phyloP scores from a whole-genome alignment of 2,329 filamentous ascomycete genomes.

The Ustilaginoidea virens region DNA sequence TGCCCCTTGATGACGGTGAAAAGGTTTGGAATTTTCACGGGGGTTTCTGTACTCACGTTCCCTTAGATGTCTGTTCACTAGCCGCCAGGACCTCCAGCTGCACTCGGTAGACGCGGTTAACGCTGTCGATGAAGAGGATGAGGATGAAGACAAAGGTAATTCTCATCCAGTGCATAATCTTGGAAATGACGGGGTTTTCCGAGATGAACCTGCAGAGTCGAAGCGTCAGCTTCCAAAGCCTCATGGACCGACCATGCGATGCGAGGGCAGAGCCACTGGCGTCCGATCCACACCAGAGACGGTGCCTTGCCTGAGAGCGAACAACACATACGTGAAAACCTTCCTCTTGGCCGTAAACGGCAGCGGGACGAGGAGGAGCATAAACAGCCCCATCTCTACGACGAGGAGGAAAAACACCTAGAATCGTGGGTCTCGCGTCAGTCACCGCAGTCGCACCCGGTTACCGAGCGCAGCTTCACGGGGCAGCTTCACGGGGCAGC shows the following conservation, averaged over 20 bases:
- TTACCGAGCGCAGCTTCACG: too few species aligned
- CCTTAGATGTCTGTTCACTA: constrained; percentile 35
- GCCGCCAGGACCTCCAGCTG: constrained; percentile 72
- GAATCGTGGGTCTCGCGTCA: constrained; percentile 10
- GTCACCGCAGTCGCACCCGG: too few species aligned
- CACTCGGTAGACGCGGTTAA: constrained; percentile 89
- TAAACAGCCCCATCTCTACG: constrained; percentile 69
- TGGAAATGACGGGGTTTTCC: constrained; percentile 68
- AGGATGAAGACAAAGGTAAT: constrained; percentile 99
- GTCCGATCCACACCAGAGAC: too few species aligned
- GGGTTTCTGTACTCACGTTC: constrained; percentile 34
- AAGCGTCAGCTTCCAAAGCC: too few species aligned
- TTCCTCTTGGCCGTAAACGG: constrained; percentile 75
- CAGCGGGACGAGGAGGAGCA: constrained; percentile 69
- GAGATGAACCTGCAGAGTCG: constrained; percentile 62
- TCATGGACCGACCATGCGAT: too few species aligned
- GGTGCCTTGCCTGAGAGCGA: too few species aligned
- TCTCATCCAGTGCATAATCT: constrained; percentile 94
- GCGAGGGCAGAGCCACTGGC: too few species aligned
- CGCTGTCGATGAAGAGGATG: constrained; percentile 94
- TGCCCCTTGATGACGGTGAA: too few species aligned
- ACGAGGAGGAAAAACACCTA: constrained; percentile 75
- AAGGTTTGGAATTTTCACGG: too few species aligned
- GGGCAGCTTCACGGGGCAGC: too few species aligned
- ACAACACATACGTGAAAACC: constrained; percentile 54